These are phyloP conservation scores for Alternaria angustiovoidea DNA, from an alignment of 2,329 filamentous ascomycete species.

Conservation along the genomic window DNA sequence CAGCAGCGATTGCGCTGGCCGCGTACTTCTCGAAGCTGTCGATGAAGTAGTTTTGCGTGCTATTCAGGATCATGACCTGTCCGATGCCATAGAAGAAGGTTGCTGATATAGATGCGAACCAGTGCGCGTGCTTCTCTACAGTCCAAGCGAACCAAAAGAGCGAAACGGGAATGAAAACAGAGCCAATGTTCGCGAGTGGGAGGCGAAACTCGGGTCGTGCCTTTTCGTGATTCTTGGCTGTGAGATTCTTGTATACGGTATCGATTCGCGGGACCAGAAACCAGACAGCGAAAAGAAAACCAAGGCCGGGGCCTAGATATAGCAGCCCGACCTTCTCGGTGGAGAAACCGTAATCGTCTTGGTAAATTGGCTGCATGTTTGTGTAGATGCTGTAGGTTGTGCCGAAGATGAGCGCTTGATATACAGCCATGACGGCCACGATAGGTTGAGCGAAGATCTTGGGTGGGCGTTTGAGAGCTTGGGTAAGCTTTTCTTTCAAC, in stretches of 20 bases:
- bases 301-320: constrained; percentile 56
- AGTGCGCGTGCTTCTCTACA: constrained; percentile 52
- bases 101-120: constrained; percentile 52
- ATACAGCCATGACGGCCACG: constrained; percentile 56
- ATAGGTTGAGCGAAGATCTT: constrained; percentile 57
- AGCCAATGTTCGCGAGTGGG: constrained; percentile 57
- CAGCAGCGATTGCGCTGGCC: constrained; percentile 60
- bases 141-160: constrained; percentile 57
- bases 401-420: constrained; percentile 58
- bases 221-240: constrained; percentile 52
- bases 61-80: constrained; percentile 62
- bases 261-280: constrained; percentile 59
- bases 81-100: constrained; percentile 62
- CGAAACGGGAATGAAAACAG: constrained; percentile 53
- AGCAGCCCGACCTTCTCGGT: constrained; percentile 58
- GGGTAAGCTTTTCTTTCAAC: constrained; percentile 46
- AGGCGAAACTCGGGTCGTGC: constrained; percentile 55
- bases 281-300: constrained; percentile 56
- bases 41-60: constrained; percentile 64
- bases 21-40: constrained; percentile 61
- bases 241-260: constrained; percentile 56
- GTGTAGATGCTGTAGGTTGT: constrained; percentile 60
- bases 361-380: constrained; percentile 58
- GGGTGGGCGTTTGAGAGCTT: constrained; percentile 52
- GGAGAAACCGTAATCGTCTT: constrained; percentile 54